A percentile compares a stretch with the other conserved stretches of the same genome.
phyloP scores from a whole-genome alignment of 208 protist species.

The Entamoeba histolytica region DNA sequence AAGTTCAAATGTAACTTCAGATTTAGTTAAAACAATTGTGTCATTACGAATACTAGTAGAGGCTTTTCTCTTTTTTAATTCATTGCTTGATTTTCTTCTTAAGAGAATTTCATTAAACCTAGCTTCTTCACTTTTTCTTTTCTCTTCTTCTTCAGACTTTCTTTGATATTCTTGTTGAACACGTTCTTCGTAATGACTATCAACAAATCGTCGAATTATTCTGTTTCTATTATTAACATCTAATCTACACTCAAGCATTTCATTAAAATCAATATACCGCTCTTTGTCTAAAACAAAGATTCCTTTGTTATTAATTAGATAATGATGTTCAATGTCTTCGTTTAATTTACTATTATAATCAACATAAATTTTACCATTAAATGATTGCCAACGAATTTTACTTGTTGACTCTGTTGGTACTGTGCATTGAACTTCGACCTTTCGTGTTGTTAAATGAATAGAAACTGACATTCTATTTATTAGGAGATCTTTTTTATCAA shows the following conservation, averaged over 20 bases:
- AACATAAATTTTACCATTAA: background rate
- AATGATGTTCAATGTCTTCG: background rate
- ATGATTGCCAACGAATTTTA: background rate
- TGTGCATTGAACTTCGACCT: background rate
- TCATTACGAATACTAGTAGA: too few species aligned
- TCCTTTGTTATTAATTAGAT: background rate
- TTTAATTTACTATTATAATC: background rate
- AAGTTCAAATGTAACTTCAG: too few species aligned
- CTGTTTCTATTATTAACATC: background rate
- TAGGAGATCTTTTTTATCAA: too few species aligned
- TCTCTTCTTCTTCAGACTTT: background rate
- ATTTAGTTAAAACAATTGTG: too few species aligned
- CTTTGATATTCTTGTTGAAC: background rate
- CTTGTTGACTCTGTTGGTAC: background rate
- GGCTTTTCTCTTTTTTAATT: too few species aligned
- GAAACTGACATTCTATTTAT: too few species aligned
- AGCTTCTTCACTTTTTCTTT: too few species aligned
- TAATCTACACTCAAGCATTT: background rate
- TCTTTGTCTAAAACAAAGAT: background rate
- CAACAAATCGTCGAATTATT: background rate
- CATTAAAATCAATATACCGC: background rate
- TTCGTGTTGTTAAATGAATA: background rate
- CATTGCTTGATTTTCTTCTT: too few species aligned
- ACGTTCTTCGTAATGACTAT: background rate
- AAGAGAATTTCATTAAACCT: too few species aligned